Conservation (phyloP, 192 early-diverging fungal species). For the Coemansia sp. region DNA sequence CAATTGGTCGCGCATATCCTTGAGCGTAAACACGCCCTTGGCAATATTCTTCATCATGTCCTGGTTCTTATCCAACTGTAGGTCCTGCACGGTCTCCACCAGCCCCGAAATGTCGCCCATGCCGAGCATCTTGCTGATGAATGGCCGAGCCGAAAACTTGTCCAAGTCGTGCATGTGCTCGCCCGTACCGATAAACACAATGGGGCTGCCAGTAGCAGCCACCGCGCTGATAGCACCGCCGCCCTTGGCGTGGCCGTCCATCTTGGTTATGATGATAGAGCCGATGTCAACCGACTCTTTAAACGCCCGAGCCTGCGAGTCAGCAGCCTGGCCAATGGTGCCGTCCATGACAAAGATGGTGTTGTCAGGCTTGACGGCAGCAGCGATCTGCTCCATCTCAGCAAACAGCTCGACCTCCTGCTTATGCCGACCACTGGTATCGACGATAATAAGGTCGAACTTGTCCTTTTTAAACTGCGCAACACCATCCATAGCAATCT, state of each 20-base stretch:
- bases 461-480: slow-evolving; percentile 88
- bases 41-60: slow-evolving; percentile 89
- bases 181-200: slow-evolving; percentile 95
- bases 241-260: slow-evolving; percentile 99
- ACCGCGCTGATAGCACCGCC: slow-evolving; percentile 99
- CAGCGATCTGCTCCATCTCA: slow-evolving; percentile 94
- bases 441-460: slow-evolving; percentile 98
- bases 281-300: slow-evolving; percentile 90
- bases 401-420: slow-evolving; percentile 93
- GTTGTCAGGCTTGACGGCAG: slow-evolving; percentile 82
- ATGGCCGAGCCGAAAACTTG: slow-evolving; percentile 80
- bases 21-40: slow-evolving; percentile 83
- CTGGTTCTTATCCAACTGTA: slow-evolving; percentile 84
- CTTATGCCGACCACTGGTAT: slow-evolving; percentile 95
- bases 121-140: slow-evolving; percentile 92
- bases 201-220: slow-evolving; percentile 89
- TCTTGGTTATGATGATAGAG: slow-evolving; percentile 97
- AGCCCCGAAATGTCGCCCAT: slow-evolving; percentile 92
- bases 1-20: slow-evolving; percentile 95
- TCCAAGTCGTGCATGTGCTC: slow-evolving; percentile 97
- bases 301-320: slow-evolving; percentile 89
- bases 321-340: slow-evolving; percentile 96
- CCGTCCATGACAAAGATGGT: slow-evolving; percentile 99
- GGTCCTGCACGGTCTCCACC: slow-evolving; percentile 85
- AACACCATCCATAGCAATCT: slow-evolving; percentile 89